A percentile compares a stretch with the other conserved stretches of the same genome.
These are phyloP conservation scores for Groenewaldozyma sp. DNA, from an alignment of 1,139 yeast genomes.

Conservation along the genomic window DNA sequence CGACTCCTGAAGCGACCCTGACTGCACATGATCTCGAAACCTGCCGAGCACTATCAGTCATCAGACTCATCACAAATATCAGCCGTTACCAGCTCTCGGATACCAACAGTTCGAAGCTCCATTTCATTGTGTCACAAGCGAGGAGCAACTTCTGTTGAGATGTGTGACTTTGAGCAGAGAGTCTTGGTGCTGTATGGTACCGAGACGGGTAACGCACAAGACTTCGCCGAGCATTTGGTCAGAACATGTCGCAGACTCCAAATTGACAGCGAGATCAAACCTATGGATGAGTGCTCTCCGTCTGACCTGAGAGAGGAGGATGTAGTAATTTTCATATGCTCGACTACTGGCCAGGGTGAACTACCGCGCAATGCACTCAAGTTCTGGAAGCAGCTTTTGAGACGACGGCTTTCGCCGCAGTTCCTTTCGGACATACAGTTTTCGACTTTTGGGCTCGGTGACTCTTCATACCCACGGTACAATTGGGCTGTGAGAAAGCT, in stretches of 20 bases:
- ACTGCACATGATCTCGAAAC: too few species aligned
- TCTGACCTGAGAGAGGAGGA: slow-evolving; percentile 11
- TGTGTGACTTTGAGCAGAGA: too few species aligned
- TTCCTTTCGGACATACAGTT: slow-evolving; percentile 54
- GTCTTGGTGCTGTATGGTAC: slow-evolving; percentile 77
- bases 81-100: too few species aligned
- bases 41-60: too few species aligned
- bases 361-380: slow-evolving; percentile 67
- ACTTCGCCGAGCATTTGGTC: slow-evolving; percentile 62
- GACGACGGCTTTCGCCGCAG: slow-evolving; percentile 49
- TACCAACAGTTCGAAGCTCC: too few species aligned
- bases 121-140: too few species aligned
- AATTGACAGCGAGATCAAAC: slow-evolving; percentile 35
- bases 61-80: too few species aligned
- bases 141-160: too few species aligned
- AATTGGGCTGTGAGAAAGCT: slow-evolving; percentile 80
- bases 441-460: slow-evolving; percentile 88
- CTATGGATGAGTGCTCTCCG: slow-evolving; percentile 57
- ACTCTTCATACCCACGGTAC: slow-evolving; percentile 76
- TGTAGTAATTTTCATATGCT: slow-evolving; percentile 54
- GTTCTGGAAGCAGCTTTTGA: slow-evolving; percentile 67
- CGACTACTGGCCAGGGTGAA: slow-evolving; percentile 96
- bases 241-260: slow-evolving; percentile 48
- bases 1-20: neutral
- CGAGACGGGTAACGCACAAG: slow-evolving; percentile 89